Percentiles rank a stretch among this genome's conserved stretches.
Evolutionary conservation across 1,284 basidiomycete species (phyloP).

Genomic region (Flammula alnicola): DNA sequence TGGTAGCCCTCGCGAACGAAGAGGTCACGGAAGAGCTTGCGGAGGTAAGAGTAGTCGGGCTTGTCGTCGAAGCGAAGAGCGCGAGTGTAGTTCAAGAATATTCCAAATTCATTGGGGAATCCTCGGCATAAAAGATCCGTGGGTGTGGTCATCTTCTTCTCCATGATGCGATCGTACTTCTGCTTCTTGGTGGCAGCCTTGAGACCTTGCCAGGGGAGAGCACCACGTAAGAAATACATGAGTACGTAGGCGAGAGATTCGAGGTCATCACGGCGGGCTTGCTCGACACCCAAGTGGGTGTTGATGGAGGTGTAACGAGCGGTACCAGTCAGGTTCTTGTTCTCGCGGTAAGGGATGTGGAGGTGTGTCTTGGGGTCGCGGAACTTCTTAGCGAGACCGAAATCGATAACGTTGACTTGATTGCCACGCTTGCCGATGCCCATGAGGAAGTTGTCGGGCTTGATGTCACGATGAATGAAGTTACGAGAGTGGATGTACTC

Average conservation of each 20-base stretch:
- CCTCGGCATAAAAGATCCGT: slow-evolving; percentile 95
- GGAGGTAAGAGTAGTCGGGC: slow-evolving; percentile 96
- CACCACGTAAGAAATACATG: slow-evolving; percentile 98
- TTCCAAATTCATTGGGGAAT: slow-evolving; percentile 97
- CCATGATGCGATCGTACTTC: slow-evolving; percentile 99
- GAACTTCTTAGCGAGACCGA: slow-evolving; percentile 99
- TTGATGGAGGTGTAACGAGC: slow-evolving; percentile 99
- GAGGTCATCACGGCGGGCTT: slow-evolving; percentile 94
- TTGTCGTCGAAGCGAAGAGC: slow-evolving; percentile 98
- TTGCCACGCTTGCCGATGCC: slow-evolving; percentile 99
- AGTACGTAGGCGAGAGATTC: slow-evolving; percentile 96
- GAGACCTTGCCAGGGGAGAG: slow-evolving; percentile 96
- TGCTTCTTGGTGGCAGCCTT: slow-evolving; percentile 99
- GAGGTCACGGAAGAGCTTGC: slow-evolving; percentile 97
- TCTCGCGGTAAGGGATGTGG: slow-evolving; percentile 99
- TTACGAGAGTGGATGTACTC: slow-evolving; percentile 99
- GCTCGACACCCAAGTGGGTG: slow-evolving; percentile 97
- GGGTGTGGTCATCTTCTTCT: slow-evolving; percentile 99
- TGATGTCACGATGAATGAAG: slow-evolving; percentile 99
- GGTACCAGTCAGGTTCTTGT: slow-evolving; percentile 99
- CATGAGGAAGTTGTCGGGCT: slow-evolving; percentile 99
- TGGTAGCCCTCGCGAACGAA: slow-evolving; percentile 97
- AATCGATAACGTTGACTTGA: slow-evolving; percentile 99
- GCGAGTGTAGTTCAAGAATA: slow-evolving; percentile 97
- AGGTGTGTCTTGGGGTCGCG: slow-evolving; percentile 99